Conservation (phyloP, 495 filamentous ascomycete species). For the Penicillium cosmopolitanum region DNA sequence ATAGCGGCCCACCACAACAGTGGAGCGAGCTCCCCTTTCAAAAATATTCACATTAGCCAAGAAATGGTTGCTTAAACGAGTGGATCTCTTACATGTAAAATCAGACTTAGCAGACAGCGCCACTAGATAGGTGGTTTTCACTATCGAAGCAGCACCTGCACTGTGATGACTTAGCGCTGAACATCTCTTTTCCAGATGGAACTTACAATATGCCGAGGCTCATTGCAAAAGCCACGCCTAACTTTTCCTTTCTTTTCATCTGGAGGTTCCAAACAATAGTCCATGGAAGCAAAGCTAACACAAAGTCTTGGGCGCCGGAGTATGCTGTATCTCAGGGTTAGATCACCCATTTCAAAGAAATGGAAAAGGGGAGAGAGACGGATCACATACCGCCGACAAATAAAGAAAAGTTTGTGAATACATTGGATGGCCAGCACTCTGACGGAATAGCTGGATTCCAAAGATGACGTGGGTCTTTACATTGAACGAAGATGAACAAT, state of each 20-base stretch:
- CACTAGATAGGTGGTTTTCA: slow-evolving; percentile 24
- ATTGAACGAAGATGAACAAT: slow-evolving; percentile 24
- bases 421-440: slow-evolving; percentile 22
- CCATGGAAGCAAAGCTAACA: slow-evolving; percentile 26
- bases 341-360: neutral
- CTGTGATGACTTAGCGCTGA: slow-evolving; percentile 5
- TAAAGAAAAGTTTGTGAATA: slow-evolving; percentile 27
- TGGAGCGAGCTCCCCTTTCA: slow-evolving; percentile 25
- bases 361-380: neutral
- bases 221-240: slow-evolving; percentile 26
- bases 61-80: neutral
- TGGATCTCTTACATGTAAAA: slow-evolving; percentile 20
- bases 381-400: slow-evolving; percentile 24
- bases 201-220: slow-evolving; percentile 30
- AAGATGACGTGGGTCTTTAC: slow-evolving; percentile 26
- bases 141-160: slow-evolving; percentile 24
- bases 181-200: neutral
- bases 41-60: neutral
- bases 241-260: slow-evolving; percentile 28
- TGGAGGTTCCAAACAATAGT: slow-evolving; percentile 28
- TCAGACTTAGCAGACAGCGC: slow-evolving; percentile 23
- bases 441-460: slow-evolving; percentile 25
- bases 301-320: slow-evolving; percentile 27
- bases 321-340: slow-evolving; percentile 20
- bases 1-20: slow-evolving; percentile 25